Conservation (phyloP, 331 rosid species). For the Malus hybrid region DNA sequence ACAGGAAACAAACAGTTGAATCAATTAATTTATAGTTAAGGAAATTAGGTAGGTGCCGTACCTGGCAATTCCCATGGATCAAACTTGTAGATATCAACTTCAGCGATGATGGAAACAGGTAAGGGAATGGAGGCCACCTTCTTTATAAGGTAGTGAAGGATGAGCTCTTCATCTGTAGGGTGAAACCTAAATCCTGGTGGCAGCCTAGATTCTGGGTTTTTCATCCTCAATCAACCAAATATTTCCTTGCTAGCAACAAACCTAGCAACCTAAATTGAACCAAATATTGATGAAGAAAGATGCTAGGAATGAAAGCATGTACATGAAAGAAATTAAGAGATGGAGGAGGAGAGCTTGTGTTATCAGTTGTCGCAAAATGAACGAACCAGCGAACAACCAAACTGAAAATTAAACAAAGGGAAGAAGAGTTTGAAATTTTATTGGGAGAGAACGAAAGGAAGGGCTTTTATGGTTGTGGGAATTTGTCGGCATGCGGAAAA, state of each 20-base stretch:
- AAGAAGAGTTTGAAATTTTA: slow-evolving; percentile 41
- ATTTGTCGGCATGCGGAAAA: slow-evolving; percentile 40
- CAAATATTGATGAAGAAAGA: background rate
- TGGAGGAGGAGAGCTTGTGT: background rate
- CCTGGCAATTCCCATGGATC: slow-evolving; percentile 79
- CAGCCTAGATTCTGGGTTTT: slow-evolving; percentile 31
- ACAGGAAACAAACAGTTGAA: background rate
- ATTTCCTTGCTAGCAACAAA: background rate
- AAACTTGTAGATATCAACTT: slow-evolving; percentile 60
- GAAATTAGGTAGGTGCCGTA: background rate
- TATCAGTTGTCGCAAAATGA: background rate
- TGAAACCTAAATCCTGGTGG: slow-evolving; percentile 80
- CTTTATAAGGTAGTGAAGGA: slow-evolving; percentile 55
- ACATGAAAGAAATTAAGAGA: background rate
- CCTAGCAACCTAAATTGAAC: background rate
- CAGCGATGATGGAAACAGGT: slow-evolving; percentile 62
- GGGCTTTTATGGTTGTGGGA: slow-evolving; percentile 33
- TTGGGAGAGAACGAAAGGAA: slow-evolving; percentile 20
- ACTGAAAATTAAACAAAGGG: background rate
- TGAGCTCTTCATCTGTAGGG: slow-evolving; percentile 69
- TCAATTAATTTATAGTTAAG: background rate
- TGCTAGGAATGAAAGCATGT: background rate
- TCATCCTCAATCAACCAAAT: slow-evolving; percentile 15
- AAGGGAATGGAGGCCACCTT: slow-evolving; percentile 42
- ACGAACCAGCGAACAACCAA: background rate